phyloP scores from a whole-genome alignment of 768 basidiomycete genomes.

The Pleurotus djamor region DNA sequence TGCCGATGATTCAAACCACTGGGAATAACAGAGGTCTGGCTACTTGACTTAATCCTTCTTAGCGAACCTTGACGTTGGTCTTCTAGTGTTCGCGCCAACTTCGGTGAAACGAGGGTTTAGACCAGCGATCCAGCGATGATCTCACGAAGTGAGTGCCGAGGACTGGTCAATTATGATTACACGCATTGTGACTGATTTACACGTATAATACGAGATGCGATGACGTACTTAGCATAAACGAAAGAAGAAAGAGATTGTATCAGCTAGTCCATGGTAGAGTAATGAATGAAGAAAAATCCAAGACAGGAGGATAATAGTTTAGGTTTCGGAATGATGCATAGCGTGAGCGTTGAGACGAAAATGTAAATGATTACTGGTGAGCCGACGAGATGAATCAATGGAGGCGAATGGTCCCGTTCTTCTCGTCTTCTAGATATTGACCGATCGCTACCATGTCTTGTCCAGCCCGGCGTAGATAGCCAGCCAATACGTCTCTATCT shows the following conservation, averaged over 20 bases:
- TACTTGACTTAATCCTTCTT: background rate
- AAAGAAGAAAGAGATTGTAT: background rate
- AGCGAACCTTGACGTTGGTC: too few relatives aligned
- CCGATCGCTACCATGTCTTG: conserved; percentile 86
- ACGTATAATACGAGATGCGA: background rate
- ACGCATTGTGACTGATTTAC: too few relatives aligned
- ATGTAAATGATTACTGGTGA: too few relatives aligned
- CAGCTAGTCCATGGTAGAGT: background rate
- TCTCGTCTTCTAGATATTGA: conserved; percentile 83
- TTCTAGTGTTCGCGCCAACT: conserved; percentile 1
- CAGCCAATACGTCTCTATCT: conserved; percentile 61
- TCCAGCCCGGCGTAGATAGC: conserved; percentile 72
- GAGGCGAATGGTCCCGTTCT: conserved; percentile 59
- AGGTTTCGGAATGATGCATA: background rate
- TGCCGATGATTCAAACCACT: conserved; percentile 14
- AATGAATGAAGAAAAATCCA: background rate
- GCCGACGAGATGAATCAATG: conserved; percentile 17
- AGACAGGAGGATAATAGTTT: too few relatives aligned
- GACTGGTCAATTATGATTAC: too few relatives aligned
- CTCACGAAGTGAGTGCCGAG: background rate
- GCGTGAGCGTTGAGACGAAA: background rate
- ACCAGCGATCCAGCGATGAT: conserved; percentile 3
- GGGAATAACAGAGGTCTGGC: background rate
- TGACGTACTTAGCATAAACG: background rate
- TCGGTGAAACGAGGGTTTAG: conserved; percentile 4